These are phyloP conservation scores for Sparassis latifolia DNA, from an alignment of 1,284 basidiomycete genomes.

Conservation along the genomic window DNA sequence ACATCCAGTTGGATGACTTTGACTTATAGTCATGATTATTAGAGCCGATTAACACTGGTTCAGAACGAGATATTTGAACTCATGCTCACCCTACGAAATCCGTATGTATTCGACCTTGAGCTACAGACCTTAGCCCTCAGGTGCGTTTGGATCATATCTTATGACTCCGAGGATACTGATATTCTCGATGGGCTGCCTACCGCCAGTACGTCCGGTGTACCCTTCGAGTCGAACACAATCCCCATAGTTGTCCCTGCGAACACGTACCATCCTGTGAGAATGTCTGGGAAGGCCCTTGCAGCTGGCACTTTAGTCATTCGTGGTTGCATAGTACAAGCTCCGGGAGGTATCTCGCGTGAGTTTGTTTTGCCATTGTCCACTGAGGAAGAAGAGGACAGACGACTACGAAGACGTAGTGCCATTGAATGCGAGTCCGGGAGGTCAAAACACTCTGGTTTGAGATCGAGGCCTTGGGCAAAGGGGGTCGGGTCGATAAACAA, in stretches of 20 bases:
- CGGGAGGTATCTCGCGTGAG: constrained; percentile 66
- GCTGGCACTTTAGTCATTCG: constrained; percentile 68
- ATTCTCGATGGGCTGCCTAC: neutral
- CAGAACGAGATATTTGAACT: constrained; percentile 83
- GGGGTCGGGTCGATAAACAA: constrained; percentile 26
- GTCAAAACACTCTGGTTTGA: constrained; percentile 66
- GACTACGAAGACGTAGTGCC: constrained; percentile 49
- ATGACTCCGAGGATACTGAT: neutral
- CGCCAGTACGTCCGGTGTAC: constrained; percentile 75
- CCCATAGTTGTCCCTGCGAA: constrained; percentile 65
- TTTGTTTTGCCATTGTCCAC: constrained; percentile 76
- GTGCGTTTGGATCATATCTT: constrained; percentile 34
- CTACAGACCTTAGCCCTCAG: constrained; percentile 76
- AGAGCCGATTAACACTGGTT: constrained; percentile 65
- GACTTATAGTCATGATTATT: neutral
- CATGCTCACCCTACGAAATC: constrained; percentile 82
- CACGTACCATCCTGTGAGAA: constrained; percentile 66
- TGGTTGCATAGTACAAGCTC: constrained; percentile 74
- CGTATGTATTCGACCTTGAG: constrained; percentile 87
- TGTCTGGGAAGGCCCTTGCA: constrained; percentile 63
- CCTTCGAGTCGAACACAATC: constrained; percentile 59
- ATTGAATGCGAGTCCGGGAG: constrained; percentile 60
- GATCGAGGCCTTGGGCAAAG: constrained; percentile 55
- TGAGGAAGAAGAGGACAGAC: constrained; percentile 61
- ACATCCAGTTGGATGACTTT: neutral